Conservation (phyloP, 2,329 filamentous ascomycete genomes). For the Aspergillus aculeatinus region DNA sequence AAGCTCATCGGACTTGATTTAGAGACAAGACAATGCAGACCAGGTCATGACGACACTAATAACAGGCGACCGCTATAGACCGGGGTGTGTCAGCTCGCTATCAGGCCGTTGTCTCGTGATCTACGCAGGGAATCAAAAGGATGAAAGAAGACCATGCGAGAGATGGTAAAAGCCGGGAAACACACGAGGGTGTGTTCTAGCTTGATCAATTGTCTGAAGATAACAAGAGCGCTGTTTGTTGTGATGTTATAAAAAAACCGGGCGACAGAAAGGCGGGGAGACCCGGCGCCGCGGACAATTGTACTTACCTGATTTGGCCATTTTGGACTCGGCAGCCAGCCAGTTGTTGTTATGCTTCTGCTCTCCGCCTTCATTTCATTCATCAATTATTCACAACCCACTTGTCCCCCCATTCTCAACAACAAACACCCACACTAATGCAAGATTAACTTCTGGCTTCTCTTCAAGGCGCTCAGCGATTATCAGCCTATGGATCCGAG, state of each 20-base stretch:
- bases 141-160: neutral
- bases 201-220: neutral
- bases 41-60: neutral
- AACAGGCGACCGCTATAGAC: neutral
- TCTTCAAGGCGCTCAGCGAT: neutral
- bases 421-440: neutral
- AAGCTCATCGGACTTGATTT: neutral
- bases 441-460: neutral
- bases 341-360: neutral
- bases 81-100: neutral
- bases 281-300: neutral
- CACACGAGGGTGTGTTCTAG: neutral
- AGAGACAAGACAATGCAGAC: neutral
- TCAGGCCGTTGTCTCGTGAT: neutral
- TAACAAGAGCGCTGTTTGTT: neutral
- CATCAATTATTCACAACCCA: neutral
- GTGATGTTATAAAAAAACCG: neutral
- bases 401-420: too few species aligned
- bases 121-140: neutral
- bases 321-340: neutral
- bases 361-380: neutral
- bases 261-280: neutral
- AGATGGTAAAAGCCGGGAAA: neutral
- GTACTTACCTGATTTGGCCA: neutral
- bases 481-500: slow-evolving; percentile 44